Conservation (phyloP, 176 grass and related monocot species). For the Musa acuminata region DNA sequence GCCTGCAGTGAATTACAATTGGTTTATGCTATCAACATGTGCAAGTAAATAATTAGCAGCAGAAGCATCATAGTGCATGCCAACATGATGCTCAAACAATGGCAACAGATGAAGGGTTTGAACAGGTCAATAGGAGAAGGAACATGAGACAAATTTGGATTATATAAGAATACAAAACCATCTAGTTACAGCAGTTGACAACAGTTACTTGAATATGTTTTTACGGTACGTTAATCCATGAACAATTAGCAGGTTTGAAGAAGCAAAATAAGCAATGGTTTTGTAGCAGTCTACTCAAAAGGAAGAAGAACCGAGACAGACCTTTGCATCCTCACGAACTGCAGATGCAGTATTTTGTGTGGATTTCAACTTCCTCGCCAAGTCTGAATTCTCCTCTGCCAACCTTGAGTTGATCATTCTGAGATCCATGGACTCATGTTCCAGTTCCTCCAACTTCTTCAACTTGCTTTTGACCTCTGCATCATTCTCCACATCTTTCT, state of each 20-base stretch:
- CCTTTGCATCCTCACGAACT: slow-evolving; percentile 41
- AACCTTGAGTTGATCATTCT: slow-evolving; percentile 52
- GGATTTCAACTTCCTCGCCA: slow-evolving; percentile 43
- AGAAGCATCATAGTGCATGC: neutral
- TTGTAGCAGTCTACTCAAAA: neutral
- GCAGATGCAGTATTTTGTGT: slow-evolving; percentile 39
- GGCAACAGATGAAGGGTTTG: neutral
- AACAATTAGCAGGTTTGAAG: neutral
- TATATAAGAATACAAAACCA: neutral
- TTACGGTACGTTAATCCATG: neutral
- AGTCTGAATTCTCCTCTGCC: slow-evolving; percentile 51
- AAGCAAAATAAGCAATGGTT: neutral
- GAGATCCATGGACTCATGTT: slow-evolving; percentile 47
- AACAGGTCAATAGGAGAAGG: neutral
- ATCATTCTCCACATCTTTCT: slow-evolving; percentile 14
- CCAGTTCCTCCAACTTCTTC: slow-evolving; percentile 46
- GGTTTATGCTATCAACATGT: neutral
- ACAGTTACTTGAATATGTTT: neutral
- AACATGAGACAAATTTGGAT: neutral
- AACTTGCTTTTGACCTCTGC: slow-evolving; percentile 34
- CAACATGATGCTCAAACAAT: neutral
- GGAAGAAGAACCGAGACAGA: slow-evolving; percentile 6
- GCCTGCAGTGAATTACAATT: slow-evolving; percentile 26
- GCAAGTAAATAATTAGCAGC: neutral
- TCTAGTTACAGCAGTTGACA: neutral